Evolutionary conservation across 208 protist species (phyloP).

Genomic region (Trichomonas tenax): DNA sequence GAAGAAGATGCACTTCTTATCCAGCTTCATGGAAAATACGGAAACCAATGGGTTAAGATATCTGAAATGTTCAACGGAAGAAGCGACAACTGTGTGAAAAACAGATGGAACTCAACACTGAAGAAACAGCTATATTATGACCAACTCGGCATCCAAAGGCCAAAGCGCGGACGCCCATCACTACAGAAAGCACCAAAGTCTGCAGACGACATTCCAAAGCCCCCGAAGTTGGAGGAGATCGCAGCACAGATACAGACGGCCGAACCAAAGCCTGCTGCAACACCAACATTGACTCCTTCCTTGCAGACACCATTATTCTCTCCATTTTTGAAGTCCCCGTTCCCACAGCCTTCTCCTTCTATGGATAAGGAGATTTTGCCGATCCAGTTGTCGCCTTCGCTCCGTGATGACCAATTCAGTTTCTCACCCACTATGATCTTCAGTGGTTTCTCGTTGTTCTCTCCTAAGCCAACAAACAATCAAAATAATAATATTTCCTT

Average conservation of each 20-base stretch:
- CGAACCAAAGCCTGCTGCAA: neutral
- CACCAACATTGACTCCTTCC: neutral
- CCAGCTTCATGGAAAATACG: conserved; percentile 32
- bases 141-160: neutral
- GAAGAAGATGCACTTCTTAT: conserved; percentile 41
- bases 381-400: neutral
- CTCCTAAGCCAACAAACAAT: neutral
- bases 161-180: neutral
- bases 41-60: conserved; percentile 40
- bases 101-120: conserved; percentile 45
- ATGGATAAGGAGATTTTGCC: neutral
- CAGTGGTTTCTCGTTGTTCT: neutral
- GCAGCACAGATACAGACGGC: neutral
- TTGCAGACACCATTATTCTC: neutral
- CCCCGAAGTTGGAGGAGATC: neutral
- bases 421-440: neutral
- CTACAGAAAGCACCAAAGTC: neutral
- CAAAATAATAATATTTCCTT: neutral
- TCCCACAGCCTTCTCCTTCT: neutral
- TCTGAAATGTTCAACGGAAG: conserved; percentile 39
- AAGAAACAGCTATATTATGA: neutral
- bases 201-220: neutral
- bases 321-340: neutral
- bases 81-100: conserved; percentile 47
- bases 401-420: neutral